Percentiles rank a stretch among this genome's conserved stretches.
phyloP scores from a whole-genome alignment of 306 rosid species.

The Crataegus laevigata region DNA sequence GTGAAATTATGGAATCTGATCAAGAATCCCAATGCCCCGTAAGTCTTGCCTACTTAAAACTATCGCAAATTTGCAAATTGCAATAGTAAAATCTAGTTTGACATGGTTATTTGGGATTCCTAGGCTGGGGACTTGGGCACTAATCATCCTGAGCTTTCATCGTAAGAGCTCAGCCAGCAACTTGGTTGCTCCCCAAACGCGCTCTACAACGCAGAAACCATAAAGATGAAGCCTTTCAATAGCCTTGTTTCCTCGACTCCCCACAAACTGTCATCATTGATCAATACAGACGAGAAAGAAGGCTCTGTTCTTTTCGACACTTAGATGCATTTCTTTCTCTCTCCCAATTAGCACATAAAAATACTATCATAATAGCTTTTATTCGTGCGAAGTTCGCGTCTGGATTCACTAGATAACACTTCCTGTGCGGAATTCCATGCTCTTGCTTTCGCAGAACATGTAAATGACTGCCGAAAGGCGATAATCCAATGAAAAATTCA shows the following conservation, averaged over 20 bases:
- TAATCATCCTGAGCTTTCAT: not conserved
- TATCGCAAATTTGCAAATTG: not conserved
- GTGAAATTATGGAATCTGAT: not conserved
- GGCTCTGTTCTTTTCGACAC: not conserved
- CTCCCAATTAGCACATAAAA: not conserved
- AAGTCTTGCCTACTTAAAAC: not conserved
- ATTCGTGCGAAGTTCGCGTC: not conserved
- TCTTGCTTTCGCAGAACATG: not conserved
- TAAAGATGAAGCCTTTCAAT: not conserved
- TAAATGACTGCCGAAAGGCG: not conserved
- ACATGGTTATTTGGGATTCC: not conserved
- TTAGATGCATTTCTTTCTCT: not conserved
- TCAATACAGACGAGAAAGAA: not conserved
- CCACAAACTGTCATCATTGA: not conserved
- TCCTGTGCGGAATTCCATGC: not conserved
- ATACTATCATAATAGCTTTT: not conserved
- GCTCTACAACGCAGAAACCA: not conserved
- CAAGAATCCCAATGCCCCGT: not conserved
- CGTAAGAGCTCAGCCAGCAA: not conserved
- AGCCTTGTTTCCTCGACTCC: not conserved
- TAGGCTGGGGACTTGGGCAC: not conserved
- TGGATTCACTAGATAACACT: not conserved
- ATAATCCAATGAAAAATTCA: not conserved
- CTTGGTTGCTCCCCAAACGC: not conserved
- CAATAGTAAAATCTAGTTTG: not conserved